phyloP scores from a whole-genome alignment of 495 filamentous ascomycete genomes.

The Lasiosphaeria hispida region DNA sequence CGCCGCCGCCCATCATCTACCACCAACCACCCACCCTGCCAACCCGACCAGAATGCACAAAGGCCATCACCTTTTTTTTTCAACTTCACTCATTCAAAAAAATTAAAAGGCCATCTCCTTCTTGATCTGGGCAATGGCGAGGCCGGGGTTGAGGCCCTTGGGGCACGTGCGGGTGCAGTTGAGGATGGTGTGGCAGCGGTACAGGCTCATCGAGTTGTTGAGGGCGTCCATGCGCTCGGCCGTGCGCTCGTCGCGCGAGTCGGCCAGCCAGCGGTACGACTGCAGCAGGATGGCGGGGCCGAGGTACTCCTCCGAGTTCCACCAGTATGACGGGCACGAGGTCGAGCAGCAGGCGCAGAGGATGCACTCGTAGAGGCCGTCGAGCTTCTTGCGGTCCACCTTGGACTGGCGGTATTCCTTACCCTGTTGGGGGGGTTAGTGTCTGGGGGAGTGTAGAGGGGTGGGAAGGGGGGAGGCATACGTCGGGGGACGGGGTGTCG shows the following conservation, averaged over 20 bases:
- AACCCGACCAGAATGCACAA: neutral
- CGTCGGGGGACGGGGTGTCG: constrained; percentile 71
- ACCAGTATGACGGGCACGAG: constrained; percentile 98
- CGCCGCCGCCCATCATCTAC: constrained; percentile 3
- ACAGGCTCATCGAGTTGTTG: constrained; percentile 98
- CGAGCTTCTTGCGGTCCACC: constrained; percentile 90
- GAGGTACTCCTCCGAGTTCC: constrained; percentile 98
- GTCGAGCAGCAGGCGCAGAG: constrained; percentile 99
- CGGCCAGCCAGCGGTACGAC: constrained; percentile 93
- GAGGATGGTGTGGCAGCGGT: constrained; percentile 98
- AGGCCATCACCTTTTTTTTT: too few species aligned
- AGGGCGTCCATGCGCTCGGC: constrained; percentile 82
- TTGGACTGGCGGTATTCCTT: constrained; percentile 86
- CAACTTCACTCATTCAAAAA: too few species aligned
- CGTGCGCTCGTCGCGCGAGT: constrained; percentile 86
- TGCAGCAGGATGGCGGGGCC: constrained; percentile 94
- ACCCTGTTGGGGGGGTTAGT: constrained; percentile 51
- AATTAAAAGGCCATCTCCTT: constrained; percentile 81
- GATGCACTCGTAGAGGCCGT: constrained; percentile 98
- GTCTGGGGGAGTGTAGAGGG: neutral
- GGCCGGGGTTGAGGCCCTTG: constrained; percentile 94
- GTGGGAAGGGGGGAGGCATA: constrained; percentile 38
- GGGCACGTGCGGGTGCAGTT: constrained; percentile 97
- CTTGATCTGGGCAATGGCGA: constrained; percentile 96
- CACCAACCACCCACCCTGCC: constrained; percentile 1